Conservation (phyloP, 2,329 filamentous ascomycete genomes). For the Penicillium sp. region DNA sequence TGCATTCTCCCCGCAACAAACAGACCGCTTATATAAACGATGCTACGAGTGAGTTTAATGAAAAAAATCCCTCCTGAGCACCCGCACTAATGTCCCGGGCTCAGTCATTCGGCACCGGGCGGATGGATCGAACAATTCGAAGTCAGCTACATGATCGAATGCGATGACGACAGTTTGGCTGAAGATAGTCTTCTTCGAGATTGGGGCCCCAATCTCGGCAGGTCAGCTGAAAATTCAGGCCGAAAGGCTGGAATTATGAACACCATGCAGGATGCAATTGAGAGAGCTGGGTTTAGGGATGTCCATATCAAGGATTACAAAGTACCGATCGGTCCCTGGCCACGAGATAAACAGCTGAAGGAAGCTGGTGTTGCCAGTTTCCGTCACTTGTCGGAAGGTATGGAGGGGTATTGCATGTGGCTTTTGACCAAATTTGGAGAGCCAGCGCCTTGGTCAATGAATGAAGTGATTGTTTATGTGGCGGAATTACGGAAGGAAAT, state of each 20-base stretch:
- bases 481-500: constrained; percentile 6
- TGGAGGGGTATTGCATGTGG: constrained; percentile 25
- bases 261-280: constrained; percentile 7
- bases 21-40: constrained; percentile 3
- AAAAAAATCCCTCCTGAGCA: background rate
- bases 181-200: background rate
- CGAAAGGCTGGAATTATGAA: constrained; percentile 14
- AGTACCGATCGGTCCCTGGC: constrained; percentile 30
- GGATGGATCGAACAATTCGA: constrained; percentile 11
- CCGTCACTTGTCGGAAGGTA: constrained; percentile 18
- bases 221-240: constrained; percentile 13
- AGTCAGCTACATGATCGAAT: constrained; percentile 1
- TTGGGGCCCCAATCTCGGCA: constrained; percentile 9
- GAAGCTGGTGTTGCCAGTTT: constrained; percentile 39
- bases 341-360: constrained; percentile 25
- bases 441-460: constrained; percentile 10
- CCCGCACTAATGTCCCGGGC: background rate
- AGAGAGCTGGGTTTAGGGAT: constrained; percentile 28
- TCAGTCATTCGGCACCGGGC: constrained; percentile 1
- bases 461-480: constrained; percentile 5
- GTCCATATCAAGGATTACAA: constrained; percentile 26
- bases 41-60: constrained; percentile 6
- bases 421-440: constrained; percentile 20
- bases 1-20: constrained; percentile 3
- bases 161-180: constrained; percentile 1